Evolutionary conservation across 108 stramenopile genomes (phyloP), one percentile per base, ranked within the genome.

Genomic region (Nitzschia sp.): DNA sequence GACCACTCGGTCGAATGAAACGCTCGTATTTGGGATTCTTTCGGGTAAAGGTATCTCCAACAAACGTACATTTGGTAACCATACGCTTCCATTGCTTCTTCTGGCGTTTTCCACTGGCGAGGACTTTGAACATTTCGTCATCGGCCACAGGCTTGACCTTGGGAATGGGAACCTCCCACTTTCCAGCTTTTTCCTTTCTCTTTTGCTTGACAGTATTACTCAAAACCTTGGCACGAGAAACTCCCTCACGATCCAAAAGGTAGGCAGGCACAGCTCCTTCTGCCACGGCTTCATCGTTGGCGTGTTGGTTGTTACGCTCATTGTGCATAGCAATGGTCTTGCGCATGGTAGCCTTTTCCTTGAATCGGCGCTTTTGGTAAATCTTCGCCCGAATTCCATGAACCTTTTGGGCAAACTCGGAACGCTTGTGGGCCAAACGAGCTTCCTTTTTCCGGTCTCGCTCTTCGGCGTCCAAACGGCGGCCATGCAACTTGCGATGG

Each of bases 1-100:
- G 78, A 43, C 96, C 99, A 2, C 83, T 90, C 20, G 99, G 99
- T 0, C 99, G 94, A 71, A 99, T 98, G 76, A 99, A 99, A 8
- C 97, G 87, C 83, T 99, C 99, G 84, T 97, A 99, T 77, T 99
- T 99, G 19, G 99, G 99, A 48, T 96, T 95, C 64, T 98, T 99
- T 53, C 99, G 92, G 8, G 97, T 98, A 80, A 94, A 99, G 64
- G 81, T 83, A 25, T 97, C 95, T 44, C 97, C 99, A 9, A 98
- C 97, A 78, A 98, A 99, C 41, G 97, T 97, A 59, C 95, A 94
- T 77, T 98, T 98, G 41, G 97, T 98, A 10, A 99, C 96, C 78
- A 97, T 91, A 17, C 98, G 85, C 76, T 99, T 99, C 98, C 98
- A 99, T 2, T 95, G 90, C 80, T 97, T 97, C 57, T 93, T 85